Evolutionary conservation across 2,329 filamentous ascomycete genomes (phyloP).

Genomic region (Teratosphaeria pseudoeucalypti): DNA sequence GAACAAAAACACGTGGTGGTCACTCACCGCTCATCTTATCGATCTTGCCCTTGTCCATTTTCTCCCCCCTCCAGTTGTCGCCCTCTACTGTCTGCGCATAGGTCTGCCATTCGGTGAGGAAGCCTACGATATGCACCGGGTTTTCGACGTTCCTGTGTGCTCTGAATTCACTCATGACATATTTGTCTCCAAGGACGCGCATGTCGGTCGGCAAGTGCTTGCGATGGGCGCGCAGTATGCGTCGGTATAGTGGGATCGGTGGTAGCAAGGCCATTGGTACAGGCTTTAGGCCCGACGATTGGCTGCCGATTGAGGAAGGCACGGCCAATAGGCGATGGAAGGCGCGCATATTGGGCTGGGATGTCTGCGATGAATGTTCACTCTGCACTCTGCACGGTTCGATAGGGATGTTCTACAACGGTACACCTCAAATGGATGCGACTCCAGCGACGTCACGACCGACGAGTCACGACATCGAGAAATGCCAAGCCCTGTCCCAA

Average conservation of each 20-base stretch:
- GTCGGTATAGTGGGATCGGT: constrained; percentile 79
- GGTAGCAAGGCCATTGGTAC: constrained; percentile 59
- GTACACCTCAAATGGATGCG: neutral
- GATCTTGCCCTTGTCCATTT: constrained; percentile 71
- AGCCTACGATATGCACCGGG: constrained; percentile 86
- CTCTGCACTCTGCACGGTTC: neutral
- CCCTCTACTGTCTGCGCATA: constrained; percentile 91
- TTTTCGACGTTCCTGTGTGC: constrained; percentile 79
- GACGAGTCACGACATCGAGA: neutral
- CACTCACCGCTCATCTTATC: constrained; percentile 80
- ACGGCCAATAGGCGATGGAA: constrained; percentile 21
- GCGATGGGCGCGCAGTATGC: constrained; percentile 76
- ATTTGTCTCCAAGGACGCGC: constrained; percentile 80
- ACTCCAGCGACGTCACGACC: neutral
- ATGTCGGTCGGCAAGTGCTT: constrained; percentile 62
- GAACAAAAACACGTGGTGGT: neutral
- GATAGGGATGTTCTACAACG: neutral
- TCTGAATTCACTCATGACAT: constrained; percentile 85
- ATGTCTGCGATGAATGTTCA: neutral
- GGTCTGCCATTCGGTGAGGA: constrained; percentile 80
- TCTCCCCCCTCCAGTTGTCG: constrained; percentile 72
- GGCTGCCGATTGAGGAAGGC: constrained; percentile 22
- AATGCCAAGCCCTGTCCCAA: neutral
- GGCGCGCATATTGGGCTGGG: constrained; percentile 13
- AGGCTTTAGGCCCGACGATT: constrained; percentile 22